These are phyloP conservation scores for Onygenales sp. DNA, from an alignment of 2,329 filamentous ascomycete species.

Conservation along the genomic window DNA sequence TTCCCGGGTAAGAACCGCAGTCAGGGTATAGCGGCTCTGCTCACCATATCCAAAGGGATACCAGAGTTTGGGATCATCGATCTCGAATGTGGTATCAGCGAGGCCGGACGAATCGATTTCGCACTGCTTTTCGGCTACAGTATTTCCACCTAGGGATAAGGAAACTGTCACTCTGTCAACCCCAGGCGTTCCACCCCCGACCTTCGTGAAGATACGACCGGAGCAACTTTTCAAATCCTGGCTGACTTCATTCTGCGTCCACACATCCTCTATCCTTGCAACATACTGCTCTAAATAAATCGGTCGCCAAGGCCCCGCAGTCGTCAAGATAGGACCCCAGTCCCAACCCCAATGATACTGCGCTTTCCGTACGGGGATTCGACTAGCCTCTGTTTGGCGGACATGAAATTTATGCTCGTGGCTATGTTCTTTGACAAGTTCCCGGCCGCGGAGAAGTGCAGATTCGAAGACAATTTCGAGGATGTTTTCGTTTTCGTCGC, in stretches of 20 bases:
- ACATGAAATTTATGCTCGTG: slow-evolving; percentile 39
- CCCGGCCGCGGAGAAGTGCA: background rate
- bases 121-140: slow-evolving; percentile 33
- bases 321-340: slow-evolving; percentile 40
- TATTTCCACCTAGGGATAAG: slow-evolving; percentile 22
- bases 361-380: background rate
- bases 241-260: slow-evolving; percentile 30
- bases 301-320: slow-evolving; percentile 47
- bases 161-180: slow-evolving; percentile 22
- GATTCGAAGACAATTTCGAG: slow-evolving; percentile 30
- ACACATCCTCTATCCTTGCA: slow-evolving; percentile 50
- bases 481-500: slow-evolving; percentile 23
- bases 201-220: slow-evolving; percentile 28
- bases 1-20: slow-evolving; percentile 29
- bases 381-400: slow-evolving; percentile 39
- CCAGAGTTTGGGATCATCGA: slow-evolving; percentile 46
- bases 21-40: slow-evolving; percentile 48
- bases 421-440: slow-evolving; percentile 36
- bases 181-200: slow-evolving; percentile 16
- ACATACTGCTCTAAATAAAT: slow-evolving; percentile 56
- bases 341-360: slow-evolving; percentile 37
- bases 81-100: slow-evolving; percentile 24
- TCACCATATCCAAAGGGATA: slow-evolving; percentile 51
- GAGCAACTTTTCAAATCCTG: slow-evolving; percentile 32
- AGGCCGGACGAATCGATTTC: slow-evolving; percentile 28